phyloP scores from a whole-genome alignment of 129 eudicot species.

The Flaveria sonorensis region DNA sequence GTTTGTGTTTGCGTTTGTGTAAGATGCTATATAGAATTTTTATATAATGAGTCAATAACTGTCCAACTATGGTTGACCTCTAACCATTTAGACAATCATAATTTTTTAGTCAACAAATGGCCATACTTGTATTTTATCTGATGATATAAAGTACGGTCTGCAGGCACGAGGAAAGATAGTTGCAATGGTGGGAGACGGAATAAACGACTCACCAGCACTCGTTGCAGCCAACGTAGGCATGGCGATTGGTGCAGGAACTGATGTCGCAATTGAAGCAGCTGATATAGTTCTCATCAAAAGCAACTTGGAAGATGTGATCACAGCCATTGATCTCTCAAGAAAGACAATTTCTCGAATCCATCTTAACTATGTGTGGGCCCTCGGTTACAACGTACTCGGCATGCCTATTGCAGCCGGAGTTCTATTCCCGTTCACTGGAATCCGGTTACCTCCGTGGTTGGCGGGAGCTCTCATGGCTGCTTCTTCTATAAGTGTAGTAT shows the following conservation, averaged over 20 bases:
- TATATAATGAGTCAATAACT: neutral
- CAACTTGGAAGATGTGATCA: conserved; percentile 62
- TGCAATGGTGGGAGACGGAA: conserved; percentile 75
- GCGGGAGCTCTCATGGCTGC: conserved; percentile 79
- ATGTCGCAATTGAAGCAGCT: conserved; percentile 67
- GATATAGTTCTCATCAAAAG: conserved; percentile 62
- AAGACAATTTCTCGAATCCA: conserved; percentile 54
- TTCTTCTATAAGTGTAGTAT: conserved; percentile 70
- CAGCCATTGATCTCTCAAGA: conserved; percentile 61
- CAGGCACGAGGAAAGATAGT: conserved; percentile 50
- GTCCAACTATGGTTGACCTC: neutral
- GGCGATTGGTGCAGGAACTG: conserved; percentile 70
- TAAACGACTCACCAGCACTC: conserved; percentile 63
- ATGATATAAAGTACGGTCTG: neutral
- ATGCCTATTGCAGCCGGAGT: conserved; percentile 66
- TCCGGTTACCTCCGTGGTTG: conserved; percentile 68
- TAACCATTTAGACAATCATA: neutral
- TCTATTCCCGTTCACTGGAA: conserved; percentile 50
- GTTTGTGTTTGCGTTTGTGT: neutral
- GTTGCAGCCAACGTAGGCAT: conserved; percentile 67
- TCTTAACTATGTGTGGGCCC: conserved; percentile 61
- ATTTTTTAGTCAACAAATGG: neutral
- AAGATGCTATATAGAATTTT: neutral
- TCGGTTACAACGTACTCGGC: conserved; percentile 58
- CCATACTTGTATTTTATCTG: neutral